Percentiles rank a stretch among this genome's conserved stretches.
These are phyloP conservation scores for Colletotrichum zoysiae DNA, from an alignment of 2,329 filamentous ascomycete genomes.

Conservation along the genomic window DNA sequence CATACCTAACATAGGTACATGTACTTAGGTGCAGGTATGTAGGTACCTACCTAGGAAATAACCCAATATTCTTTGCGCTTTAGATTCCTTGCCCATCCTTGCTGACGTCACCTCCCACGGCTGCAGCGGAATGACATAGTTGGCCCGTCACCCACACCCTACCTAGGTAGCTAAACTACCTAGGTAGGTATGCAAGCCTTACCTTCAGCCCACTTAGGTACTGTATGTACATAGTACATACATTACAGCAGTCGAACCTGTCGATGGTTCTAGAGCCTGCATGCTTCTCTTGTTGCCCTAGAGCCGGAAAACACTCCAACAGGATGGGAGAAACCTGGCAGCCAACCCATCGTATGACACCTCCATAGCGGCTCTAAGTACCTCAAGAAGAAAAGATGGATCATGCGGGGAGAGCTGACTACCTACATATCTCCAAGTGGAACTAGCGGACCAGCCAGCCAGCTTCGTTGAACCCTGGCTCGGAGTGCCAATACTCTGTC, in stretches of 20 bases:
- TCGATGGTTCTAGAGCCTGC: neutral
- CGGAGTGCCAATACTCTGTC: conserved; percentile 13
- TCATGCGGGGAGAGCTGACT: conserved; percentile 14
- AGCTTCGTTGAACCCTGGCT: conserved; percentile 6
- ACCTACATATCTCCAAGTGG: conserved; percentile 9
- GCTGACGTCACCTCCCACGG: conserved; percentile 34
- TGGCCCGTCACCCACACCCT: conserved; percentile 27
- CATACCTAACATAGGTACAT: neutral
- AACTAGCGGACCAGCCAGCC: neutral
- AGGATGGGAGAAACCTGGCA: neutral
- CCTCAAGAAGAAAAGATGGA: neutral
- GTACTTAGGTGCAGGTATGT: neutral
- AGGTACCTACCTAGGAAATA: neutral
- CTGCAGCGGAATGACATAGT: conserved; percentile 31
- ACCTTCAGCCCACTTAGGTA: neutral
- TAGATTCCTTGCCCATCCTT: neutral
- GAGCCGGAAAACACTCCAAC: neutral
- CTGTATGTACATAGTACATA: neutral
- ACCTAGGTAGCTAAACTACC: too few relatives aligned
- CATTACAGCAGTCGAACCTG: neutral
- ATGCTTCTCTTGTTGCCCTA: neutral
- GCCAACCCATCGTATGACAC: conserved; percentile 22
- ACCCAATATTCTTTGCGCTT: neutral
- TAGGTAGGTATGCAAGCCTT: neutral
- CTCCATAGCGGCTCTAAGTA: conserved; percentile 17